Evolutionary conservation across 116 monocot genomes (phyloP), one percentile per base, ranked within the genome.

Genomic region (Cymodocea nodosa): DNA sequence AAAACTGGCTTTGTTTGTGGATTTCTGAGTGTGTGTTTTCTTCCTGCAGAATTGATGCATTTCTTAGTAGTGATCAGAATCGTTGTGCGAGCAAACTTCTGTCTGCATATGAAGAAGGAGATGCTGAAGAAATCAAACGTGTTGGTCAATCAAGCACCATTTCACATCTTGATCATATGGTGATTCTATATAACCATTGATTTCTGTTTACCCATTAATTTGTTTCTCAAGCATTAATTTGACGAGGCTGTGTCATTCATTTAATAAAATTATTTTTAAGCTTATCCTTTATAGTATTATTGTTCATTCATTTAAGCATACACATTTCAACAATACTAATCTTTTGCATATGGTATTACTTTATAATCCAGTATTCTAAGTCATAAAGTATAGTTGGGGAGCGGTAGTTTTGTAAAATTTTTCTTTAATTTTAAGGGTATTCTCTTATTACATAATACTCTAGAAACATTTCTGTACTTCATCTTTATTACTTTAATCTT

Each of bases 151-250:
- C 83, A 35, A 83, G 78, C 74, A 49, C 80, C 57, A 74, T 97
- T 61, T 81, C 80, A 61, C 62, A 90, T 77, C 95, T 90, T 56
- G 95, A 97, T 72, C 91, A 97, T 64, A 63, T 75, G 85, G 95
- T 97, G 90, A 65, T 69, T 52, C 64, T 51, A 50, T 20, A 11
- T 51, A 0, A 14, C 15, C 24, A 50, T 50, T 64, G 23, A 48
- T 51, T 44, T 51, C 19, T 24, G 22, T 64, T 18, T 50, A 39
- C 62, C 50, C 4, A 25, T 50, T 65, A 24, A 50, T 15, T 25
- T 39, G 35, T 35, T 35, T 1, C 20, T 18, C 15, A 35, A 39
- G 23, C 19, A 56, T 6, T 6, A 56, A 18, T 56, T 56, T 56
- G 7, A 20, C 19, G 5, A 56, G 56, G 56, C 20, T 8, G 1